Base-by-base conservation (phyloP, 2,329 filamentous ascomycete species). In the Phaeosphaeriaceae sp. region DNA sequence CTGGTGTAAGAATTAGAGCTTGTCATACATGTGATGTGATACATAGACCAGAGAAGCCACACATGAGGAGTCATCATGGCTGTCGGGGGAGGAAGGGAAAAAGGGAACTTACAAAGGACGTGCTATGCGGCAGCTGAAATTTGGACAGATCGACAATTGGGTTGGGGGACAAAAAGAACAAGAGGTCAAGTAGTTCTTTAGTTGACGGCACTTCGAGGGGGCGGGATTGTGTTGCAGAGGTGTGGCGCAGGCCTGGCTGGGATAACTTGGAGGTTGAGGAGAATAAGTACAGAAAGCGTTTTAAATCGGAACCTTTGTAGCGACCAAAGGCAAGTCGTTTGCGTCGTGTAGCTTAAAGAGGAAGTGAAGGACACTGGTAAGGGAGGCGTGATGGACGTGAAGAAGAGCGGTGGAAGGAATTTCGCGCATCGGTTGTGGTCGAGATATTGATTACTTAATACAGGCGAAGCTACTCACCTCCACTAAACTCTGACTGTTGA, bases 91-190 rank as follows among this genome's bases (percentile, higher is more conserved):
- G 13, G 13, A 15, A 21, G 18, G 16, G 16, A 18, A n/a, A 15
- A 17, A 12, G 28, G 9, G 15, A 6, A 8, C 39, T 12, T 33
- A 87, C 84, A 85, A 86, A 87, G 87, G 85, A 85, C 87, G 89
- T 95, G 90, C 91, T 97, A 99, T 99, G 93, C 94, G 94, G 94
- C 94, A 97, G 93, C 90, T 96, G 89, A 84, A 81, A 79, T 77
- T 79, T 78, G 78, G 83, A 77, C 76, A 83, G 79, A 74, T 79
- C 83, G 76, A 81, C 83, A 63, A 73, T 74, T 61, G 63, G 64
- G 68, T 71, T 72, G 68, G 71, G 67, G 62, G 74, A 71, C 63
- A 68, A 67, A 58, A 79, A 75, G 63, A 80, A 66, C 66, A 74
- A 60, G 66, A 70, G 68, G 61, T 76, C 71, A 54, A 75, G 65